phyloP scores from a whole-genome alignment of 2,329 filamentous ascomycete species.

The Fusarium bulbicola region DNA sequence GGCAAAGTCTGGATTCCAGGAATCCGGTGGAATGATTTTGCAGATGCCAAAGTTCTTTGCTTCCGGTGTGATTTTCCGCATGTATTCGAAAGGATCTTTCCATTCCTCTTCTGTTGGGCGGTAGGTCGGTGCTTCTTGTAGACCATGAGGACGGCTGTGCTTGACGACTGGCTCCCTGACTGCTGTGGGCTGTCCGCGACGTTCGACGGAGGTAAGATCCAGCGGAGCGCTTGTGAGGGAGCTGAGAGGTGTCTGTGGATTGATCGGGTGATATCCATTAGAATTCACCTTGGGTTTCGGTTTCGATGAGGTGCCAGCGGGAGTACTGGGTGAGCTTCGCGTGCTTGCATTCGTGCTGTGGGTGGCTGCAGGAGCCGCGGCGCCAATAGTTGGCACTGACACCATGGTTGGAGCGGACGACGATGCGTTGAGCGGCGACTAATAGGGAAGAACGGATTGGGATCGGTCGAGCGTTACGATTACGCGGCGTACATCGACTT shows the following conservation, averaged over 20 bases:
- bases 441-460: slow-evolving; percentile 16
- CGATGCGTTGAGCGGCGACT: slow-evolving; percentile 11
- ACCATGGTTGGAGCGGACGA: slow-evolving; percentile 48
- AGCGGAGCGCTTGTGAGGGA: slow-evolving; percentile 70
- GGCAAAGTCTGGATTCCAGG: slow-evolving; percentile 93
- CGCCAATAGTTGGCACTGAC: slow-evolving; percentile 51
- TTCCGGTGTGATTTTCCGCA: slow-evolving; percentile 89
- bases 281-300: slow-evolving; percentile 63
- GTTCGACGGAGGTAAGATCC: slow-evolving; percentile 89
- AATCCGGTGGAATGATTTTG: slow-evolving; percentile 93
- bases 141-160: slow-evolving; percentile 80
- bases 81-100: slow-evolving; percentile 92
- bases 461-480: slow-evolving; percentile 32
- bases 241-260: slow-evolving; percentile 62
- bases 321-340: slow-evolving; percentile 61
- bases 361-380: slow-evolving; percentile 48
- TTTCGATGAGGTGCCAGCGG: slow-evolving; percentile 52
- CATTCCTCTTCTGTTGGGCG: slow-evolving; percentile 92
- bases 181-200: slow-evolving; percentile 82
- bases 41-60: slow-evolving; percentile 89
- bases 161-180: slow-evolving; percentile 80
- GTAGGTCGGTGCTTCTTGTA: slow-evolving; percentile 91
- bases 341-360: slow-evolving; percentile 60
- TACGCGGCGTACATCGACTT: slow-evolving; percentile 35
- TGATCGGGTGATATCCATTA: slow-evolving; percentile 62